These are phyloP conservation scores for Pezicula carpinea DNA, from an alignment of 2,329 filamentous ascomycete genomes.

Conservation along the genomic window DNA sequence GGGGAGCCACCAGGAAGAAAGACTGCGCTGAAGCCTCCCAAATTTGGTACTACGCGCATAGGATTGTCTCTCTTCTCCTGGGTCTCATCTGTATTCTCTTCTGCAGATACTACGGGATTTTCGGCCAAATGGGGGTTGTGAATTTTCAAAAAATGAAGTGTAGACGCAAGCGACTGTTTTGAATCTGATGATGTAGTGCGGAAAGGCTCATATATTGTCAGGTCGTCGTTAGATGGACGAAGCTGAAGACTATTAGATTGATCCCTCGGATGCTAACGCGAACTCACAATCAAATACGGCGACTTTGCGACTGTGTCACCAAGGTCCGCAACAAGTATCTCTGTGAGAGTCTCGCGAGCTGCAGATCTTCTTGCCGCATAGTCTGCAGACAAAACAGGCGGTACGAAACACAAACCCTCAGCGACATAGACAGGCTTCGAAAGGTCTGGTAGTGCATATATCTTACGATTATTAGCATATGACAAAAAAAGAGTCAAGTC, in stretches of 20 bases:
- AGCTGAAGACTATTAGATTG: conserved; percentile 43
- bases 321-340: conserved; percentile 79
- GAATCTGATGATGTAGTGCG: conserved; percentile 34
- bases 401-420: conserved; percentile 73
- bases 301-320: conserved; percentile 67
- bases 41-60: conserved; percentile 44
- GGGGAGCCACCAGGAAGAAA: conserved; percentile 79
- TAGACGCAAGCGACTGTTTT: conserved; percentile 25
- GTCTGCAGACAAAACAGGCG: conserved; percentile 69
- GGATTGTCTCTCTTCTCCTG: conserved; percentile 34
- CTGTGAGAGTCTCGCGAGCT: conserved; percentile 67
- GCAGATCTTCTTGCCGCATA: conserved; percentile 65
- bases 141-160: conserved; percentile 72
- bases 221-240: conserved; percentile 73
- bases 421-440: conserved; percentile 67
- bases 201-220: conserved; percentile 84
- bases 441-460: conserved; percentile 73
- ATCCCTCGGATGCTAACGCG: background rate
- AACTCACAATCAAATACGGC: conserved; percentile 76
- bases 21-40: conserved; percentile 76
- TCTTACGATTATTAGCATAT: conserved; percentile 38
- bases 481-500: background rate
- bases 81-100: conserved; percentile 46
- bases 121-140: conserved; percentile 63
- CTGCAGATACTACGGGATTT: conserved; percentile 42